Percentiles rank a stretch among this genome's conserved stretches.
Conservation (phyloP, 257 asterid genomes). For the Lithospermum erythrorhizon region DNA sequence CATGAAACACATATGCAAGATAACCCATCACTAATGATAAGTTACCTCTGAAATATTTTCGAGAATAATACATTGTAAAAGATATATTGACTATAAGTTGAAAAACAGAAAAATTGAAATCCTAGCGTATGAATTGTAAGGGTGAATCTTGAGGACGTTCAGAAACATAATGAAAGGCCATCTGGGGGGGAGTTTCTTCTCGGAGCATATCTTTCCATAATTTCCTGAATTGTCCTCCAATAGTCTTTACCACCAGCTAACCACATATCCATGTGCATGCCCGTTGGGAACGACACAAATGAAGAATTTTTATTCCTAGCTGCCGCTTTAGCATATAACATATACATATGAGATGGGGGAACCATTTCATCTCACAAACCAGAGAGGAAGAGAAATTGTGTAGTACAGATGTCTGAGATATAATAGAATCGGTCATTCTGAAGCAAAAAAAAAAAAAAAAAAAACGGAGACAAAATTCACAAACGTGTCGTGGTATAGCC, state of each 20-base stretch:
- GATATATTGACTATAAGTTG: neutral
- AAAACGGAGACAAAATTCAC: too few species aligned
- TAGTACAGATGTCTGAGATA: conserved; percentile 28
- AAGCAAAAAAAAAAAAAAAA: too few species aligned
- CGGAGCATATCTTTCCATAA: conserved; percentile 48
- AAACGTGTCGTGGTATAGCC: too few species aligned
- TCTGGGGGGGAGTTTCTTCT: too few species aligned
- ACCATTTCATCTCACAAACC: conserved; percentile 96
- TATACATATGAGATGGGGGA: conserved; percentile 90
- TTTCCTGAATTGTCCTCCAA: conserved; percentile 74
- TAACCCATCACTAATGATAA: neutral
- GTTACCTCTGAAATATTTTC: neutral
- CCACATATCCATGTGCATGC: conserved; percentile 99
- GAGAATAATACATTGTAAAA: neutral
- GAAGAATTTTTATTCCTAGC: conserved; percentile 52
- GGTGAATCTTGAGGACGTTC: too few species aligned
- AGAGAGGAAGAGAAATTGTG: conserved; percentile 84
- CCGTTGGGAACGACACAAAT: conserved; percentile 74
- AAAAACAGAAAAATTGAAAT: neutral
- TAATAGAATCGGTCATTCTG: too few species aligned
- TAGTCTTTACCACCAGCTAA: conserved; percentile 80
- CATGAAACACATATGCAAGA: neutral
- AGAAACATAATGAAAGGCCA: too few species aligned
- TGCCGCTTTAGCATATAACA: conserved; percentile 92
- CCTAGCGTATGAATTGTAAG: neutral